These are phyloP conservation scores for Xylariales sp. DNA, from an alignment of 2,329 filamentous ascomycete genomes.

Conservation along the genomic window DNA sequence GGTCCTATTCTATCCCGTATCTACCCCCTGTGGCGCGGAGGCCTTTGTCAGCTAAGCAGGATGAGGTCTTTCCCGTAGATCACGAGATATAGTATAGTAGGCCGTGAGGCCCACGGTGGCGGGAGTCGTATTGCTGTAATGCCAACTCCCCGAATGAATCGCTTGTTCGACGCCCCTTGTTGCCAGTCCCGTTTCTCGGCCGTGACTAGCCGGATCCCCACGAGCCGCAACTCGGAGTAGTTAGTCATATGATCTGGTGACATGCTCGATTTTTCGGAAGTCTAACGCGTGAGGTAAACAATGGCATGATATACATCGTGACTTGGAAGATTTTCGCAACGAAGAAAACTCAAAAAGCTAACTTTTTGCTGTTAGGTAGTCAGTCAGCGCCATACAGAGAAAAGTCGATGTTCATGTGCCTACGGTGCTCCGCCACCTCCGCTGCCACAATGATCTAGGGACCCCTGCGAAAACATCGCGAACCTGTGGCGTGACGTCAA, in stretches of 20 bases:
- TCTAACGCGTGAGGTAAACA: neutral
- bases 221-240: neutral
- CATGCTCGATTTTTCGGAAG: slow-evolving; percentile 4
- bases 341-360: neutral
- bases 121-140: slow-evolving; percentile 15
- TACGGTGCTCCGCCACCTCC: slow-evolving; percentile 26
- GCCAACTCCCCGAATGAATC: neutral
- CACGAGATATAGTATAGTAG: slow-evolving; percentile 2
- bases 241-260: slow-evolving; percentile 18
- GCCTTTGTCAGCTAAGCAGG: slow-evolving; percentile 4
- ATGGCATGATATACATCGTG: slow-evolving; percentile 18
- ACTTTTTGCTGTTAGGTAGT: neutral
- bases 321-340: neutral
- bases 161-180: neutral
- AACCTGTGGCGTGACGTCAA: slow-evolving; percentile 10
- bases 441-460: slow-evolving; percentile 24
- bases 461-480: slow-evolving; percentile 20
- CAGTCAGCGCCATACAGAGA: neutral
- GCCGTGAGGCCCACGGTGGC: slow-evolving; percentile 16
- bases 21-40: slow-evolving; percentile 3
- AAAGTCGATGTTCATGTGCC: slow-evolving; percentile 23
- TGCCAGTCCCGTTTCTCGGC: neutral
- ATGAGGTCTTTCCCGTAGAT: neutral
- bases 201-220: slow-evolving; percentile 22
- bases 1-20: neutral